Evolutionary conservation across 495 filamentous ascomycete species (phyloP), one percentile per base, ranked within the genome.

Genomic region (Daldinia concentrica): DNA sequence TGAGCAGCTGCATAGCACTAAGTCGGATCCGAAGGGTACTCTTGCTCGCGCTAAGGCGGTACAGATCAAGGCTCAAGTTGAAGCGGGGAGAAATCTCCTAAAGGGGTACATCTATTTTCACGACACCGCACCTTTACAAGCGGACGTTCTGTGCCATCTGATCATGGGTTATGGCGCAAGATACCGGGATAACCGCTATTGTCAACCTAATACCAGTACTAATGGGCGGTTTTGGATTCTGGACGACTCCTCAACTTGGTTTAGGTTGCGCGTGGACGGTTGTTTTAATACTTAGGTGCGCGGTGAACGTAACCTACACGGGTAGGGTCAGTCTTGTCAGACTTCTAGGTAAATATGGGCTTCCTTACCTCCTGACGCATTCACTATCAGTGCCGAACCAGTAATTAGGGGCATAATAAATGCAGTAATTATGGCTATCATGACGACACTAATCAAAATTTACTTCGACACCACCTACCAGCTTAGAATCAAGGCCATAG

Each of bases 11-110:
- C 59, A 69, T 52, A 51, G 19, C 17, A 69, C 60, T 4, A 64
- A 60, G 29, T 69, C 61, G 30, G 55, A 69, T 26, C 55, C 61
- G 17, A 32, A 60, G 11, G 55, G 67, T 32, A 45, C 67, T 17
- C 61, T 69, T 29, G 61, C 61, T 22, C 56, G 61, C 19, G 67
- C 67, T 3, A 61, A 59, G 41, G 66, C 54, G 1, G 59, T 45
- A n/a, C 59, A 63, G 26, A 64, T 64, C 32, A 68, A 68, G 27
- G 51, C 66, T 14, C 66, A 62, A 51, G 52, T 68, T 6, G 66
- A 68, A 7, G 52, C 58, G 11, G 66, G 58, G 32, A 63, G 58
- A 15, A 22, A 58, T 15, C 12, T 68, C 12, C 58, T 52, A 2
- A 68, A 63, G 52, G 59, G 66, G 4, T 69, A 48, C 2, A 48